Conservation (phyloP, 371 early-diverging fungal species). For the Fennellomyces sp. region DNA sequence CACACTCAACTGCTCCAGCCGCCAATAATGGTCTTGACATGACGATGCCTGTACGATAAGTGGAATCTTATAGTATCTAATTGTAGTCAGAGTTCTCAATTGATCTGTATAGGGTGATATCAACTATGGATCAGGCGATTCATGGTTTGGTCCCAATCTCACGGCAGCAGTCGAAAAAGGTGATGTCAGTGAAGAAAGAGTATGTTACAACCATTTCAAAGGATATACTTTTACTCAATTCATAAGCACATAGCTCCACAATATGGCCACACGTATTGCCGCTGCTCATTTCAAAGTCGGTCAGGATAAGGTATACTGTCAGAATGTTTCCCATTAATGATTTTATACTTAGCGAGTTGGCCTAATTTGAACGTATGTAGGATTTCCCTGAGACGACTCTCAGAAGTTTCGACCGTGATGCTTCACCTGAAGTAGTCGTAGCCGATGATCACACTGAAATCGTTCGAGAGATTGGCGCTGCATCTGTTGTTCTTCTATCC, state of each 20-base stretch:
- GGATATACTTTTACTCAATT: too few relatives aligned
- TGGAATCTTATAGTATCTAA: neutral
- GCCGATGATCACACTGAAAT: constrained; percentile 31
- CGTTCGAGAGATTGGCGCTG: constrained; percentile 51
- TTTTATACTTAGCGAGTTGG: constrained; percentile 10
- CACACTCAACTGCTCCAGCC: constrained; percentile 18
- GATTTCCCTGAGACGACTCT: constrained; percentile 45
- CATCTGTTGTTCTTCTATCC: constrained; percentile 51
- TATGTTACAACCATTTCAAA: neutral
- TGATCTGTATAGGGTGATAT: constrained; percentile 9
- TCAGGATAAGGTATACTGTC: neutral
- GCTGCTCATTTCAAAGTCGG: constrained; percentile 51
- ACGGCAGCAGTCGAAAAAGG: constrained; percentile 29
- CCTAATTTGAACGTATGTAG: constrained; percentile 1
- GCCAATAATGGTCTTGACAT: constrained; percentile 50
- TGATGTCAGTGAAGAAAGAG: constrained; percentile 29
- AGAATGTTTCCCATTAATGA: too few relatives aligned
- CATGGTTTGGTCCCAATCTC: constrained; percentile 28
- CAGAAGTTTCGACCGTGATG: constrained; percentile 21
- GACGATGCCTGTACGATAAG: constrained; percentile 59
- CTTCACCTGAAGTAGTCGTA: constrained; percentile 36
- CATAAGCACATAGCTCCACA: constrained; percentile 19
- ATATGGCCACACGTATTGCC: constrained; percentile 64
- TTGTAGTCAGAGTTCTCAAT: neutral
- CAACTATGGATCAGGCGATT: neutral